A percentile compares a stretch with the other conserved stretches of the same genome.
Conservation (phyloP, 305 asterid genomes). For the Fraxinus sp. region DNA sequence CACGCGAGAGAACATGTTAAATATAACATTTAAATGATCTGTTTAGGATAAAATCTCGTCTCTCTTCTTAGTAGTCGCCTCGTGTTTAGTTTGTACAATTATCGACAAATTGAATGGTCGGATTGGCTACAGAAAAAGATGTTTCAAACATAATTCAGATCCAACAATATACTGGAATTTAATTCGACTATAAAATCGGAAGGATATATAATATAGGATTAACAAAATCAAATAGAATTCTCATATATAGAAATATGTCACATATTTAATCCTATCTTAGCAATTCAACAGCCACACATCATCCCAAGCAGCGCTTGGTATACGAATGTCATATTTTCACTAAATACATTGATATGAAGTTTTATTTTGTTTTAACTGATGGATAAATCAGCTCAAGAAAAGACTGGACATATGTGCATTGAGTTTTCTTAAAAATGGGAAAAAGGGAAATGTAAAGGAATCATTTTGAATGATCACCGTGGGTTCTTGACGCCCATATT, state of each 20-base stretch:
- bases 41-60: not conserved
- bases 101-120: not conserved
- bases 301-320: not conserved
- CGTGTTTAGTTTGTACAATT: not conserved
- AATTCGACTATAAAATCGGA: not conserved
- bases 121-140: not conserved
- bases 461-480: slow-evolving; percentile 63
- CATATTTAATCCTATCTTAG: not conserved
- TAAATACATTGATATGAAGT: slow-evolving; percentile 30
- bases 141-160: not conserved
- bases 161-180: not conserved
- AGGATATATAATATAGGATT: not conserved
- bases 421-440: not conserved
- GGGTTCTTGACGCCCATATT: slow-evolving; percentile 92
- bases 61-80: not conserved
- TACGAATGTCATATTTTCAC: slow-evolving; percentile 17
- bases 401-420: slow-evolving; percentile 21
- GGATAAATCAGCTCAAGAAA: slow-evolving; percentile 17
- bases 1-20: not conserved
- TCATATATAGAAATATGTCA: not conserved
- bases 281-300: not conserved
- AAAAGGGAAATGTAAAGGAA: not conserved
- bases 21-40: not conserved
- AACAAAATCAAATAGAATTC: not conserved
- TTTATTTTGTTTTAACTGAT: slow-evolving; percentile 1